These are phyloP conservation scores for Mortierella claussenii DNA, from an alignment of 192 early-diverging fungal genomes.

Conservation along the genomic window DNA sequence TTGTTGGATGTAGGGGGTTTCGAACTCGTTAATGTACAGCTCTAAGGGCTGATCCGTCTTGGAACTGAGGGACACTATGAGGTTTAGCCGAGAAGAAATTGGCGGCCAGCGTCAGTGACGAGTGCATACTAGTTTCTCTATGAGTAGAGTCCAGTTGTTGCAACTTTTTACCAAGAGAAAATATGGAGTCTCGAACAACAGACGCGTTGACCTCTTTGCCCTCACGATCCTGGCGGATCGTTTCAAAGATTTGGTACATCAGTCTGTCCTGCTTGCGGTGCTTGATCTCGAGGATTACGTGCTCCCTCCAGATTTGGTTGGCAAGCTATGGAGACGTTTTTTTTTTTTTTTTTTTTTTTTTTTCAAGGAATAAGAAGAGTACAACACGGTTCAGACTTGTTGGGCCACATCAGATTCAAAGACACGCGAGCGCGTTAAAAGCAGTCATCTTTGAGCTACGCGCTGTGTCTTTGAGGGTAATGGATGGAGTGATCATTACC, in stretches of 20 bases:
- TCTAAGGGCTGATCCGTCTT: conserved; percentile 73
- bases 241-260: conserved; percentile 74
- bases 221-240: conserved; percentile 74
- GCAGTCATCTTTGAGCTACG: too few species aligned
- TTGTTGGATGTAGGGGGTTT: conserved; percentile 72
- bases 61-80: conserved; percentile 68
- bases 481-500: too few species aligned
- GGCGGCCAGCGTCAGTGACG: background rate
- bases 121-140: too few species aligned
- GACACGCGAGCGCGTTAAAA: conserved; percentile 28
- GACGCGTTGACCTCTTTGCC: conserved; percentile 65
- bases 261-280: conserved; percentile 68
- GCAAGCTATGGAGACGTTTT: too few species aligned
- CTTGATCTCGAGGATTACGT: conserved; percentile 70
- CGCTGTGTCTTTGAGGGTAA: too few species aligned
- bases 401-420: too few species aligned
- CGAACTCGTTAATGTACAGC: conserved; percentile 84
- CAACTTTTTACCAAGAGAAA: conserved; percentile 66
- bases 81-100: background rate
- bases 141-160: too few species aligned
- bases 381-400: too few species aligned
- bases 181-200: conserved; percentile 62
- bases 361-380: too few species aligned
- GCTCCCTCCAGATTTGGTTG: conserved; percentile 77
- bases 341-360: too few species aligned